phyloP scores from a whole-genome alignment of 306 rosid species.

The Macrotyloma uniflorum region DNA sequence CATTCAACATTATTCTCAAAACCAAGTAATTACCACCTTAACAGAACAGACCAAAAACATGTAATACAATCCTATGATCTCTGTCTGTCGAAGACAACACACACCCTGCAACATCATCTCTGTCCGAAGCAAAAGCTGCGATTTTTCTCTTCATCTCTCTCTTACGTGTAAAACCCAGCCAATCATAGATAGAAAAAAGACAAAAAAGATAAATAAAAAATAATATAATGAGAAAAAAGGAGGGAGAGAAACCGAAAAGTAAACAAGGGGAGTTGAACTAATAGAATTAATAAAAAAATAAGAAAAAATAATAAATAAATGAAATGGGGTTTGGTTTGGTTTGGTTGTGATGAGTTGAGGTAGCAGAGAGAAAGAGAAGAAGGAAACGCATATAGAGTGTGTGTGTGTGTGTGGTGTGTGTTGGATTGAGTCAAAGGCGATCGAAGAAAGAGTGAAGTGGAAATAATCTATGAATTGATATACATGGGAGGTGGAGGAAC shows the following conservation, averaged over 20 bases:
- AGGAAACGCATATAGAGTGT: not conserved
- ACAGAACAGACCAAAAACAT: not conserved
- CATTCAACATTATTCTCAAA: not conserved
- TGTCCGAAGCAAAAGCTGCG: too few species aligned
- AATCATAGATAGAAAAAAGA: too few species aligned
- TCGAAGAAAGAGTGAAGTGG: conserved; percentile 14
- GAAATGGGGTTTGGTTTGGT: not conserved
- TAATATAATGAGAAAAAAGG: too few species aligned
- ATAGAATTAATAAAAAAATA: too few species aligned
- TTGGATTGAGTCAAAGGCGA: conserved; percentile 39
- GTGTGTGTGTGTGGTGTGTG: not conserved
- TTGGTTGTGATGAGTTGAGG: not conserved
- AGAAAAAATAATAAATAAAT: not conserved
- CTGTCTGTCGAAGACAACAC: not conserved
- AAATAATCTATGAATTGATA: not conserved
- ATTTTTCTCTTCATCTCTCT: too few species aligned
- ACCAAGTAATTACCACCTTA: not conserved
- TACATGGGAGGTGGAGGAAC: conserved; percentile 61
- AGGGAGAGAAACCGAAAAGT: not conserved
- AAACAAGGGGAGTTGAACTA: not conserved
- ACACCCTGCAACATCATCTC: too few species aligned
- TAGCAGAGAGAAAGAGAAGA: not conserved
- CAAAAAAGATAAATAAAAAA: too few species aligned
- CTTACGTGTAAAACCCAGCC: too few species aligned
- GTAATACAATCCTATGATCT: not conserved